A percentile compares a stretch with the other conserved stretches of the same genome.
Evolutionary conservation across 2,329 filamentous ascomycete species (phyloP).

Genomic region (Didymella pinodella): DNA sequence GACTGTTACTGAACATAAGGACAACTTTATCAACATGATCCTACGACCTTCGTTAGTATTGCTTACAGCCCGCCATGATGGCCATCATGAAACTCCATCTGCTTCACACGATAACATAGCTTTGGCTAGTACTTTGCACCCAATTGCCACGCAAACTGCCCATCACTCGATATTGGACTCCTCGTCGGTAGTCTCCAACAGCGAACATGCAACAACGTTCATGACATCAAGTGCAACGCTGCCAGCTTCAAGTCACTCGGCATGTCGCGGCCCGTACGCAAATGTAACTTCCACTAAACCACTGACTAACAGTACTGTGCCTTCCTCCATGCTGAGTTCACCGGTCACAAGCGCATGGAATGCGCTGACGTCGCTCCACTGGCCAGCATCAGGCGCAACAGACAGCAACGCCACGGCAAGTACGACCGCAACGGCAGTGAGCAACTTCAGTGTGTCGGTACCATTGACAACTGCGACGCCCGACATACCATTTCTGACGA

Average conservation of each 20-base stretch:
- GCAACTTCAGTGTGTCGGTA: neutral
- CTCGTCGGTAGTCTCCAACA: neutral
- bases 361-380: conserved; percentile 2
- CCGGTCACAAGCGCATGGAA: neutral
- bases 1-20: neutral
- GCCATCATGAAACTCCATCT: neutral
- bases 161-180: neutral
- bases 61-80: neutral
- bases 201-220: neutral
- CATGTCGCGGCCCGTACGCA: conserved; percentile 1
- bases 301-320: neutral
- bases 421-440: neutral
- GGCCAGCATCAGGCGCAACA: neutral
- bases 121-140: neutral
- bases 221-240: neutral
- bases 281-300: conserved; percentile 2
- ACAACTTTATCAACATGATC: neutral
- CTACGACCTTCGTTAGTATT: neutral
- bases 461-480: neutral
- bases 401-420: neutral
- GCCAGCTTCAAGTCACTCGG: neutral
- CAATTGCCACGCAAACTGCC: neutral
- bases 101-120: neutral
- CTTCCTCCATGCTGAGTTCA: neutral
- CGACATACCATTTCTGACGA: neutral